Evolutionary conservation across 768 basidiomycete genomes (phyloP), one percentile per base, ranked within the genome.

Genomic region (Pleurotus platypus): DNA sequence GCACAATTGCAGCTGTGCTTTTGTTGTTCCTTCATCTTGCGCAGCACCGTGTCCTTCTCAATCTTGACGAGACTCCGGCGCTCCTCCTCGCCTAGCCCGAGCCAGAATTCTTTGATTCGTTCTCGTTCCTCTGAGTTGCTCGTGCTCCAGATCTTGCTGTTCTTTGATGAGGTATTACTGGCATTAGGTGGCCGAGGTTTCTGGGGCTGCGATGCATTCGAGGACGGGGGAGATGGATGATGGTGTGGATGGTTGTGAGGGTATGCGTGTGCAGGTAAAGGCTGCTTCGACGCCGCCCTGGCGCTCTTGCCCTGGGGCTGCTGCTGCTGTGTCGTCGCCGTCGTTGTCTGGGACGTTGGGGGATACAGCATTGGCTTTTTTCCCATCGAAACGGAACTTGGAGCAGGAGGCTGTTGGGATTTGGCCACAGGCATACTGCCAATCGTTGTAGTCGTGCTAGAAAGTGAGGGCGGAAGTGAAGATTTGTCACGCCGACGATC

Each of bases 1-100:
- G 95, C 94, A 77, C 96, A 96, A 60, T 87, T 87, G 69, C 97
- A 99, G 59, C 87, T 89, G 69, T 98, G 94, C 68, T 92, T 90
- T 82, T 98, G 94, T 78, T 98, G 92, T 73, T 99, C 97, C 79
- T 98, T 98, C 94, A 99, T 99, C 84, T 98, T 98, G 74, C 84
- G 85, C 58, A 98, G 76, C 27, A 98, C 96, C 22, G 94, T 93
- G 70, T 98, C 95, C 76, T 98, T 98, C 81, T 99, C 97, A 66
- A 98, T 85, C 80, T 92, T 91, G 75, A 99, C 94, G 59, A 99
- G 83, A 73, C 85, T 89, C 60, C 92, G 76, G 27, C 97, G 84
- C 70, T 98, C 94, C 57, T 89, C 85, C 75, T 98, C 94, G 26
- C 84, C 84, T n/a, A 99, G 80, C 24, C 83, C 88, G 27, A 98